Evolutionary conservation across 805 yeast genomes (phyloP).

Genomic region (Starmerella lactis-condensi): DNA sequence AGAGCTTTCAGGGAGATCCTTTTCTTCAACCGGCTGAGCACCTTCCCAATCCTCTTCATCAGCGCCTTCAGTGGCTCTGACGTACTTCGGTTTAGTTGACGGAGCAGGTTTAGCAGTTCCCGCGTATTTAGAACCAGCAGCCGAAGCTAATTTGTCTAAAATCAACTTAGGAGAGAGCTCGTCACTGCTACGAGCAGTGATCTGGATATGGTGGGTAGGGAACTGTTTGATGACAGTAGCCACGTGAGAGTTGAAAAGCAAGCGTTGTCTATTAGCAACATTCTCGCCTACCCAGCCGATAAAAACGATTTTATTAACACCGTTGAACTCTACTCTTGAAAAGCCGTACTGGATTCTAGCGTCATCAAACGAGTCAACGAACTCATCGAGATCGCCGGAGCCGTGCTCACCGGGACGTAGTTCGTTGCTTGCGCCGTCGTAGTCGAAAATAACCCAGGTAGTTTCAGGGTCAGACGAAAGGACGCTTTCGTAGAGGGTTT

Average conservation of each 20-base stretch:
- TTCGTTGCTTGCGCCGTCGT: conserved; percentile 35
- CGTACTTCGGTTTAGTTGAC: conserved; percentile 21
- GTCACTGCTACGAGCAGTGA: conserved; percentile 86
- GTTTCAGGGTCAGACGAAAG: conserved; percentile 55
- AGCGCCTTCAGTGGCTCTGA: conserved; percentile 21
- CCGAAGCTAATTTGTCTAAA: conserved; percentile 58
- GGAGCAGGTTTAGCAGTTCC: conserved; percentile 23
- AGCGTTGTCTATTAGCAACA: conserved; percentile 41
- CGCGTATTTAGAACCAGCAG: conserved; percentile 91
- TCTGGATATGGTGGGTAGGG: conserved; percentile 78
- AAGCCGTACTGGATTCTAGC: conserved; percentile 81
- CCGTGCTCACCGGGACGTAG: conserved; percentile 32
- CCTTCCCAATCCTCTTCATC: conserved; percentile 58
- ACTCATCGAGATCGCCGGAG: conserved; percentile 51
- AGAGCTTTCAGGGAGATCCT: conserved; percentile 8
- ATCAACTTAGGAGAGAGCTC: conserved; percentile 70
- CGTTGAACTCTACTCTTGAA: conserved; percentile 71
- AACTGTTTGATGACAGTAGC: conserved; percentile 25
- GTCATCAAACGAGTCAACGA: conserved; percentile 66
- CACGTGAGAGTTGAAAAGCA: conserved; percentile 28
- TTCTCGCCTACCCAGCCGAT: conserved; percentile 92
- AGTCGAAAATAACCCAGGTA: conserved; percentile 67
- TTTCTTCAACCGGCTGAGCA: conserved; percentile 22
- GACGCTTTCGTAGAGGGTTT: conserved; percentile 55
- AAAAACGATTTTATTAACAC: conserved; percentile 67